Percentiles rank a stretch among this genome's conserved stretches.
These are phyloP conservation scores for Globisporangium okanoganense DNA, from an alignment of 352 stramenopile genomes.

Conservation along the genomic window DNA sequence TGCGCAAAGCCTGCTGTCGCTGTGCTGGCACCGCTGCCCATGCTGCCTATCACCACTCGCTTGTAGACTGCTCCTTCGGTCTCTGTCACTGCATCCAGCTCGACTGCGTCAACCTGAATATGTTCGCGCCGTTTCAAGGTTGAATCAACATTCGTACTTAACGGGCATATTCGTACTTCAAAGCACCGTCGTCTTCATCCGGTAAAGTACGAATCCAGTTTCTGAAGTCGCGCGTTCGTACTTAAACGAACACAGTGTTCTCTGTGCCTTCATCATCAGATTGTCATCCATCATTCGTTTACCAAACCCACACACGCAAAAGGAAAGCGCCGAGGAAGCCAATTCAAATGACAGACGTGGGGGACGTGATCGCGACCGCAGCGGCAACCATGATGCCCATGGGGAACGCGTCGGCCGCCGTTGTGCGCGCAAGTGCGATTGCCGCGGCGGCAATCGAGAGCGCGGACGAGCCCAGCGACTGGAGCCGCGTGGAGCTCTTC, in stretches of 20 bases:
- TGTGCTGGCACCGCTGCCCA: conserved; percentile 27
- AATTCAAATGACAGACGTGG: not conserved
- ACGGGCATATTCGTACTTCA: not conserved
- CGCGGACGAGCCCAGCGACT: conserved; percentile 35
- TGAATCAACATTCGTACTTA: not conserved
- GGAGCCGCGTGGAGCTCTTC: conserved; percentile 73
- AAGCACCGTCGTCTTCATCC: not conserved
- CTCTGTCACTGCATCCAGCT: not conserved
- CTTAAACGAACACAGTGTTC: not conserved
- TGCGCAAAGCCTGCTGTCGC: not conserved
- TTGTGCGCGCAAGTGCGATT: conserved; percentile 14
- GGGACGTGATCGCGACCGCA: conserved; percentile 16
- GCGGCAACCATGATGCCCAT: conserved; percentile 11
- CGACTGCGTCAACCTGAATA: too few relatives aligned
- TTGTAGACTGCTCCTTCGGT: not conserved
- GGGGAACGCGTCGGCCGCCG: conserved; percentile 14
- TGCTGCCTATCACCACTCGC: conserved; percentile 3
- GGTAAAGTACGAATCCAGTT: not conserved
- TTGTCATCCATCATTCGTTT: not conserved
- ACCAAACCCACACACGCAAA: too few relatives aligned
- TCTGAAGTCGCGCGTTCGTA: not conserved
- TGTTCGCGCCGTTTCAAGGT: not conserved
- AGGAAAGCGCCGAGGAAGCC: not conserved
- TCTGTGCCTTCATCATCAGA: not conserved
- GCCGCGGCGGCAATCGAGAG: conserved; percentile 15